Evolutionary conservation across 164 flowering plant genomes (phyloP), one percentile per base, ranked within the genome.

Genomic region (Dillenia turbinata): DNA sequence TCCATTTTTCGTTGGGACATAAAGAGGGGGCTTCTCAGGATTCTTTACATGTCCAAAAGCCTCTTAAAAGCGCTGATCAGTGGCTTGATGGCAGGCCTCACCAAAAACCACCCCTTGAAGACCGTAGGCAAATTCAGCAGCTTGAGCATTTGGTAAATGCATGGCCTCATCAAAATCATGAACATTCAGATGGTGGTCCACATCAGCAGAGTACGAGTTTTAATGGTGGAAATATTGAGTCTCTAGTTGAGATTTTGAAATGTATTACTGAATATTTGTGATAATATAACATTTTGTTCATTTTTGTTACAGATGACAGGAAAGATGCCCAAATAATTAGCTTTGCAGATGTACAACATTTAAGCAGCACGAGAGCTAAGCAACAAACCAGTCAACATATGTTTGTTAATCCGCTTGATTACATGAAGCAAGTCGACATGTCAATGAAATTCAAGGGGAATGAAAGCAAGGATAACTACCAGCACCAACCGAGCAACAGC

Each of bases 31-130:
- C 67, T 22, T 67, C 19, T 2, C 71, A 53, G 17, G 78, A 76
- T 64, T 69, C 68, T 16, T 68, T 75, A 33, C 75, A 70, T 12
- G 56, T 50, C 60, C 74, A 74, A 58, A 79, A 60, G 17, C 63
- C 84, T 51, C 63, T 78, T 43, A 73, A 71, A 59, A 77, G 69
- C 44, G 54, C 65, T 62, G 68, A 73, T 52, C 71, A 68, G 45
- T 78, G 85, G 84, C 65, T 77, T 49, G 77, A 73, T 57, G 19
- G 50, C 56, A 68, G 64, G 53, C 52, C 69, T 65, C 81, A 71
- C 17, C 81, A 71, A 67, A 80, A 70, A 60, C 58, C 72, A 66
- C 54, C 73, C 47, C 24, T 56, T 64, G 81, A 76, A 17, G 75
- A 65, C 24, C 72, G 70, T 70, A 69, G 69, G 57, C 80, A 71